Percentiles rank a stretch among this genome's conserved stretches.
Conservation (phyloP, 1,284 basidiomycete species). For the Marasmius tenuissimus region DNA sequence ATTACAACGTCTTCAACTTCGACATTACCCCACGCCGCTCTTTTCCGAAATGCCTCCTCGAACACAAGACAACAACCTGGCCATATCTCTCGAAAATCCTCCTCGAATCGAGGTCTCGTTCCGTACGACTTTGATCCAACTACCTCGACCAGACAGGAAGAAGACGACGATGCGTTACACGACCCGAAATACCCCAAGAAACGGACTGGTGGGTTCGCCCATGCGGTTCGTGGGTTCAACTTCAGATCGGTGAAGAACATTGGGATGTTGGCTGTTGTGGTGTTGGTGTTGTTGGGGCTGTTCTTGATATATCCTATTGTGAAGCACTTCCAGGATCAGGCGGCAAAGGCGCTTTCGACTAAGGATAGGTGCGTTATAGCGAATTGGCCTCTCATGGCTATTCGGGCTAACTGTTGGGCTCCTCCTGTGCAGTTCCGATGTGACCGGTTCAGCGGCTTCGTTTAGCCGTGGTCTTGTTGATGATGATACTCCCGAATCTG, state of each 20-base stretch:
- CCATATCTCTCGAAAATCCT: no score
- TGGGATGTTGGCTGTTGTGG: not conserved
- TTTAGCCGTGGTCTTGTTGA: constrained; percentile 63
- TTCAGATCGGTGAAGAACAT: not conserved
- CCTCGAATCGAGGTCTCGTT: no score
- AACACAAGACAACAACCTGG: no score
- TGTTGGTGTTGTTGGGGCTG: not conserved
- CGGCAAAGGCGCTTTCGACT: not conserved
- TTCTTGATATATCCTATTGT: constrained; percentile 30
- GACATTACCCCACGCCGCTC: no score
- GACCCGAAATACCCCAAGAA: no score
- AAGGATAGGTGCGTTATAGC: constrained; percentile 32
- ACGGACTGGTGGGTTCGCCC: no score
- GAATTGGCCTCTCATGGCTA: not conserved
- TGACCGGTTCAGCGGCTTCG: constrained; percentile 37
- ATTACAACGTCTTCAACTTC: no score
- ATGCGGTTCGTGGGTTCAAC: constrained; percentile 13
- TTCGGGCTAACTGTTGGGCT: not conserved
- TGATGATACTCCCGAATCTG: constrained; percentile 58
- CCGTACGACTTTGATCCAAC: no score
- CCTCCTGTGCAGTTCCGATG: constrained; percentile 47
- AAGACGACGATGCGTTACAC: no score
- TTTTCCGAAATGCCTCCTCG: no score
- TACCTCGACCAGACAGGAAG: no score
- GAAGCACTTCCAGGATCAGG: constrained; percentile 30